A percentile compares a stretch with the other conserved stretches of the same genome.
Conservation (phyloP, 2,329 filamentous ascomycete species). For the Xylariaceae sp. region DNA sequence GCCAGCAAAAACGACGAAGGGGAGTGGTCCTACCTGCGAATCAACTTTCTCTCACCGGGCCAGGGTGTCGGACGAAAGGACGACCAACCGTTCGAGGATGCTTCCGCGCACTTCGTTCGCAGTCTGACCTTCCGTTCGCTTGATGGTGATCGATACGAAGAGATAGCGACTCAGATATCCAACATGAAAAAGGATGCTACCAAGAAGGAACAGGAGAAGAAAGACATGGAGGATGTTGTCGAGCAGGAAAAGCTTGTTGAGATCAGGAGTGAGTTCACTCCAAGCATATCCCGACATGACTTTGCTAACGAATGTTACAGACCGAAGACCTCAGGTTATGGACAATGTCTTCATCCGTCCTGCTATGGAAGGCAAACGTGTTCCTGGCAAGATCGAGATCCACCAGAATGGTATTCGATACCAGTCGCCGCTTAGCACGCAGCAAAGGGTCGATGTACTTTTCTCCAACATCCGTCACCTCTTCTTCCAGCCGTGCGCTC, state of each 20-base stretch:
- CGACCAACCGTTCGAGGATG: constrained; percentile 95
- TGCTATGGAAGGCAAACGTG: constrained; percentile 91
- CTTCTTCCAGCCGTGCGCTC: constrained; percentile 96
- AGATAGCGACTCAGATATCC: constrained; percentile 87
- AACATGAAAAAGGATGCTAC: constrained; percentile 91
- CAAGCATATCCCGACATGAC: not conserved
- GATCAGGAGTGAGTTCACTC: constrained; percentile 65
- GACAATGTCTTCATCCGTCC: constrained; percentile 95
- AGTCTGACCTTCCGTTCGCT: constrained; percentile 92
- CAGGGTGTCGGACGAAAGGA: constrained; percentile 97
- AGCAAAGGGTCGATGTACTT: constrained; percentile 82
- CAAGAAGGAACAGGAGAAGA: constrained; percentile 96
- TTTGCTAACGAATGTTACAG: constrained; percentile 43
- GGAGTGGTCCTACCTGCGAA: constrained; percentile 85
- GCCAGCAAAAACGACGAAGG: constrained; percentile 96
- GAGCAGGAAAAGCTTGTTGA: constrained; percentile 97
- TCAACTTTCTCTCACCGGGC: constrained; percentile 95
- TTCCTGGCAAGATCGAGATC: constrained; percentile 92
- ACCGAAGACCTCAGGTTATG: constrained; percentile 81
- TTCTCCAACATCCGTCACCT: constrained; percentile 98
- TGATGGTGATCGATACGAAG: constrained; percentile 79
- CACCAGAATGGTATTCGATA: constrained; percentile 99
- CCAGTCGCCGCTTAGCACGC: constrained; percentile 68
- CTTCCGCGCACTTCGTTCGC: constrained; percentile 88
- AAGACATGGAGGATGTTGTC: constrained; percentile 98